phyloP scores from a whole-genome alignment of 306 rosid species.

The Castanopsis chinensis region DNA sequence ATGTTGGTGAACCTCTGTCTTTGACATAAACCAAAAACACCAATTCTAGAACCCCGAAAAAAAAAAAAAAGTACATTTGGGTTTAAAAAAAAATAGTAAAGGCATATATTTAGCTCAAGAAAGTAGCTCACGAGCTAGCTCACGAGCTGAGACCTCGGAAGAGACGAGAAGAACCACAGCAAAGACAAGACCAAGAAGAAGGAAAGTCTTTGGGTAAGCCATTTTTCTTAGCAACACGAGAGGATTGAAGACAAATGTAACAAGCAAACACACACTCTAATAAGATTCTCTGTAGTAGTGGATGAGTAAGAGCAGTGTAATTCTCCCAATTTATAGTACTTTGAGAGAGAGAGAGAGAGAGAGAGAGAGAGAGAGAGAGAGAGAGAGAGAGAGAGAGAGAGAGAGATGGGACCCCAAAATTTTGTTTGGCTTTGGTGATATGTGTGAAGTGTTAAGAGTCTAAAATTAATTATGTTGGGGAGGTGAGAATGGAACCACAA shows the following conservation, averaged over 20 bases:
- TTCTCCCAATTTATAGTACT: background rate
- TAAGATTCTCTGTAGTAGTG: background rate
- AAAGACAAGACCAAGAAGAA: constrained; percentile 13
- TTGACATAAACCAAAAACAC: too few species aligned
- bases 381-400: background rate
- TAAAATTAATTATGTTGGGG: too few species aligned
- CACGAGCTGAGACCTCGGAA: constrained; percentile 10
- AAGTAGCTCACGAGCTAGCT: background rate
- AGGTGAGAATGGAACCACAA: too few species aligned
- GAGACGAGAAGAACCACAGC: constrained; percentile 12
- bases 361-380: too few species aligned
- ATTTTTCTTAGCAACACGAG: background rate
- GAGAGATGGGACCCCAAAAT: too few species aligned
- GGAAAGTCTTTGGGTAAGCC: constrained; percentile 18
- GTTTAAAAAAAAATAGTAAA: background rate
- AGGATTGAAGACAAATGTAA: background rate
- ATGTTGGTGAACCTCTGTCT: too few species aligned
- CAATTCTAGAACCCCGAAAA: too few species aligned
- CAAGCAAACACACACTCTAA: background rate
- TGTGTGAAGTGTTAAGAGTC: too few species aligned
- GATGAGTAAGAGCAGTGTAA: background rate
- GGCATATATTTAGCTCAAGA: background rate
- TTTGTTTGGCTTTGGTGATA: too few species aligned
- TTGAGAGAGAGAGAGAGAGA: background rate
- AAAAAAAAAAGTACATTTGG: background rate